Percentiles rank a stretch among this genome's conserved stretches.
phyloP scores from a whole-genome alignment of 441 rosid genomes.

The Eugenia klotzschiana region DNA sequence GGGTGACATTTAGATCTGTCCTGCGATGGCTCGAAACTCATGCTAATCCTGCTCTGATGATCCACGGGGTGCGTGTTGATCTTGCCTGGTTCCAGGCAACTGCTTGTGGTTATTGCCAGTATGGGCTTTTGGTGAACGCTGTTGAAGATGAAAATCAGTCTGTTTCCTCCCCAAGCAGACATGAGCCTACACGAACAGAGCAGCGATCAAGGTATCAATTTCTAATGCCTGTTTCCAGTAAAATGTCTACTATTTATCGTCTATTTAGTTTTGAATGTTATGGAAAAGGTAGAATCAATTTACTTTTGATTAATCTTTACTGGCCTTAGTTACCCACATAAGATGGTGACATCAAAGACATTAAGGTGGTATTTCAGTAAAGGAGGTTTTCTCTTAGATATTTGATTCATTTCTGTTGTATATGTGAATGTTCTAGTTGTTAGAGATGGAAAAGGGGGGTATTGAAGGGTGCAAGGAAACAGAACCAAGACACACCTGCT shows the following conservation, averaged over 20 bases:
- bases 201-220: slow-evolving; percentile 34
- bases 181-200: slow-evolving; percentile 24
- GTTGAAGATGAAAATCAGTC: slow-evolving; percentile 37
- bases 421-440: neutral
- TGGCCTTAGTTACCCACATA: neutral
- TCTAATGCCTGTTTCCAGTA: neutral
- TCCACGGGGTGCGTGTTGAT: slow-evolving; percentile 53
- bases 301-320: neutral
- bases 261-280: neutral
- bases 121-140: slow-evolving; percentile 68
- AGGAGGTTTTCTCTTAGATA: slow-evolving; percentile 14
- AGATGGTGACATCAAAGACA: neutral
- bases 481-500: neutral
- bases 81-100: slow-evolving; percentile 88
- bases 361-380: neutral
- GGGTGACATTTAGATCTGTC: slow-evolving; percentile 55
- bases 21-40: slow-evolving; percentile 86
- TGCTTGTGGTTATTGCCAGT: slow-evolving; percentile 72
- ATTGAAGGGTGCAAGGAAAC: neutral
- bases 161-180: slow-evolving; percentile 19
- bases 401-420: neutral
- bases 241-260: neutral
- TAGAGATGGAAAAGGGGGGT: neutral
- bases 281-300: neutral
- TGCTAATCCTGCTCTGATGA: slow-evolving; percentile 79